phyloP scores from a whole-genome alignment of 768 basidiomycete species.

The Cystobasidium tubakii region DNA sequence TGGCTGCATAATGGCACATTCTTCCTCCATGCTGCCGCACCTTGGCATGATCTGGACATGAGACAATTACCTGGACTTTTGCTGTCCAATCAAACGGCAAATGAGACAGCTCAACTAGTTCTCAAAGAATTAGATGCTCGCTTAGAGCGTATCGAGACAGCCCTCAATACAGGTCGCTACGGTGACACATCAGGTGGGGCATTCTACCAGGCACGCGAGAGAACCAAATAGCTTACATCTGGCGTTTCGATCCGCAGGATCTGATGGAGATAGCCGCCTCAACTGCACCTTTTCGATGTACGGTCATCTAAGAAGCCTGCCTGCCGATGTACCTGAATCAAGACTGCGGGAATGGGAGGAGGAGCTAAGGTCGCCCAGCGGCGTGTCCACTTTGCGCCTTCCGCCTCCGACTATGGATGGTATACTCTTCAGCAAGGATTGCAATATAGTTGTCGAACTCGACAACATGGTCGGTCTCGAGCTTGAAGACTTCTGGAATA shows the following conservation, averaged over 20 bases:
- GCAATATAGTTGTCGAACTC: conserved; percentile 40
- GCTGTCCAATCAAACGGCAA: neutral
- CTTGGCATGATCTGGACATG: conserved; percentile 19
- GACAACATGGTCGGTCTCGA: conserved; percentile 36
- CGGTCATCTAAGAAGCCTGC: conserved; percentile 40
- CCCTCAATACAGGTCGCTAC: neutral
- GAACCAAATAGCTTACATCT: too few relatives aligned
- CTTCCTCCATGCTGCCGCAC: conserved; percentile 41
- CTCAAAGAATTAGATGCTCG: conserved; percentile 34
- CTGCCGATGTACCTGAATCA: neutral
- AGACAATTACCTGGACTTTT: conserved; percentile 26
- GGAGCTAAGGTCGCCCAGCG: conserved; percentile 40
- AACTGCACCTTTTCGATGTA: conserved; percentile 43
- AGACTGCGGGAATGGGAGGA: conserved; percentile 40
- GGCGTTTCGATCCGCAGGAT: too few relatives aligned
- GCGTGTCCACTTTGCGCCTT: conserved; percentile 13
- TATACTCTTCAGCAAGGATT: conserved; percentile 42
- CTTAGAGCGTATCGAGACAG: neutral
- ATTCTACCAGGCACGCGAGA: too few relatives aligned
- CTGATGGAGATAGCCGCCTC: conserved; percentile 9
- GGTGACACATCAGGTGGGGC: neutral
- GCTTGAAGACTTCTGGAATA: conserved; percentile 37
- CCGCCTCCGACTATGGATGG: conserved; percentile 30
- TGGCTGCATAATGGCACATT: conserved; percentile 40
- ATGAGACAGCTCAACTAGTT: conserved; percentile 14